Evolutionary conservation across 2,329 filamentous ascomycete species (phyloP), one percentile per base, ranked within the genome.

Genomic region (Leptographium wingfieldii): DNA sequence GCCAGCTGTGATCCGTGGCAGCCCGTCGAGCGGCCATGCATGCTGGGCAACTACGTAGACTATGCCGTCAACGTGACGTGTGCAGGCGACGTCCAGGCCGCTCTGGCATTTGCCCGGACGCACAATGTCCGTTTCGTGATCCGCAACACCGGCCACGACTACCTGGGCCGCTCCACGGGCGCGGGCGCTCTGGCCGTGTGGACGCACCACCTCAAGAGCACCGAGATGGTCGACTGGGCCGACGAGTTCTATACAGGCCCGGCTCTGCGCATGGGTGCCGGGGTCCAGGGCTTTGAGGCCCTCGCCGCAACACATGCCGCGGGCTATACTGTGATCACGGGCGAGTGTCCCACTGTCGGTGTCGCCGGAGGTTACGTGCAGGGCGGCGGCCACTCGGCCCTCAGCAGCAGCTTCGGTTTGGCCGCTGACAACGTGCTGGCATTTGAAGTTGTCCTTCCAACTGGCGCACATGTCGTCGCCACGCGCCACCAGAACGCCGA

Each of bases 81-180:
- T 1, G 62, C 59, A 0, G 63, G 61, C 0, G 64, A 71, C 31
- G 60, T 70, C 43, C 68, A 70, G 52, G 68, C 69, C 9, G 69
- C 70, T 19, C 63, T 74, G 58, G 65, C 69, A 57, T 74, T 82
- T 60, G 78, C 77, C 0, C 68, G 67, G 0, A 62, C 74, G 7
- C 68, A 78, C 63, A 79, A 79, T 64, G 70, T 84, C 53, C 76
- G 80, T 2, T 65, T 84, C 0, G 71, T 82, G 35, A 74, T 84
- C 62, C 75, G 77, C 61, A 82, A 82, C 64, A 83, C 80, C 0
- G 80, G 80, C 2, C 80, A 84, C 66, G 80, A 82, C 64, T 77
- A 76, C 63, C 72, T 78, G 38, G 85, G 84, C 49, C 80, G 81
- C 51, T 83, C 80, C 0, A 83, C 82, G 0, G 85, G 84, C n/a